phyloP scores from a whole-genome alignment of 2,329 filamentous ascomycete species.

The Ceratocystis huliohia region DNA sequence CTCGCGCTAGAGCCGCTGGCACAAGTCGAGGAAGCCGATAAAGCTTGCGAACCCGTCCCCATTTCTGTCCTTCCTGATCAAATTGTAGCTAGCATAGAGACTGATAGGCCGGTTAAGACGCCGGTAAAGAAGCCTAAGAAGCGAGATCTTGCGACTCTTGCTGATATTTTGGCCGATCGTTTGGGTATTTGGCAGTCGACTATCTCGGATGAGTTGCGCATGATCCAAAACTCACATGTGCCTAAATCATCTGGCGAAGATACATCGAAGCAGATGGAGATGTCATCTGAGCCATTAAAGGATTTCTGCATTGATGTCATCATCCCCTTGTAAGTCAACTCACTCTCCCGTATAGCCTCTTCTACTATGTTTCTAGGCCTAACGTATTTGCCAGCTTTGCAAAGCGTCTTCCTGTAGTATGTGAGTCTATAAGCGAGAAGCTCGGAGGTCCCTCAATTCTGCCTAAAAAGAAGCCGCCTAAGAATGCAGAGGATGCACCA shows the following conservation, averaged over 20 bases:
- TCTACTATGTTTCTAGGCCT: conserved; percentile 25
- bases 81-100: conserved; percentile 23
- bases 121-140: conserved; percentile 45
- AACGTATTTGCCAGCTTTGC: conserved; percentile 47
- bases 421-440: conserved; percentile 59
- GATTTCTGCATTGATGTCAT: conserved; percentile 74
- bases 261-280: conserved; percentile 30
- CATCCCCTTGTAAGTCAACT: conserved; percentile 53
- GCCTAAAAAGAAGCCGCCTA: conserved; percentile 1
- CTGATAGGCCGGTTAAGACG: conserved; percentile 28
- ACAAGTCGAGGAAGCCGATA: conserved; percentile 31
- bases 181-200: conserved; percentile 77
- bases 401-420: conserved; percentile 59
- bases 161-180: conserved; percentile 64
- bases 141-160: conserved; percentile 50
- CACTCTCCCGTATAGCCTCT: background rate
- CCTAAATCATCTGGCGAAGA: conserved; percentile 26
- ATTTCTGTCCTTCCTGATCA: conserved; percentile 8
- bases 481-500: conserved; percentile 27
- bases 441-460: conserved; percentile 57
- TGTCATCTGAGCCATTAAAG: conserved; percentile 49
- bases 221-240: conserved; percentile 38
- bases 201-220: conserved; percentile 44
- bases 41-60: conserved; percentile 24
- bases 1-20: conserved; percentile 52